Evolutionary conservation across 805 yeast species (phyloP).

Genomic region (Tetrapisispora phaffii): DNA sequence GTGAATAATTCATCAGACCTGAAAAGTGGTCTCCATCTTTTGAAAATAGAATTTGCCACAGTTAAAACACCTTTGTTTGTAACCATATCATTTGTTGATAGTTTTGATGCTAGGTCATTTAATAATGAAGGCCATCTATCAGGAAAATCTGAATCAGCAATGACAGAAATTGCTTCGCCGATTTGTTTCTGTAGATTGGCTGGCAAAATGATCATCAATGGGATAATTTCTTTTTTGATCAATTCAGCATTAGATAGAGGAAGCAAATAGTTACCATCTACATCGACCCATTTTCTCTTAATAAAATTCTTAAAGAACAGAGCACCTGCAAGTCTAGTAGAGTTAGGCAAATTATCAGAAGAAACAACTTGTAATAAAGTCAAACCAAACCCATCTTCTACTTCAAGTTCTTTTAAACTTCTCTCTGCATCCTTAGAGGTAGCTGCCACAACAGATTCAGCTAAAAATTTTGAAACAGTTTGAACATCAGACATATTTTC

Average conservation of each 20-base stretch:
- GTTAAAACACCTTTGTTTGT: slow-evolving; percentile 76
- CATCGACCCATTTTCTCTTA: slow-evolving; percentile 81
- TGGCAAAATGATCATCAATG: slow-evolving; percentile 79
- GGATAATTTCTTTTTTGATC: slow-evolving; percentile 68
- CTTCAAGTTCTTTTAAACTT: slow-evolving; percentile 52
- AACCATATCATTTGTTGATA: slow-evolving; percentile 55
- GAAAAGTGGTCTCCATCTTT: slow-evolving; percentile 92
- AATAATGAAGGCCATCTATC: slow-evolving; percentile 73
- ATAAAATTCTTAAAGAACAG: slow-evolving; percentile 82
- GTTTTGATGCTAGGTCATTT: slow-evolving; percentile 59
- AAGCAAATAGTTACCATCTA: slow-evolving; percentile 68
- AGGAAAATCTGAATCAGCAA: slow-evolving; percentile 95
- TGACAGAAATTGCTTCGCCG: slow-evolving; percentile 85
- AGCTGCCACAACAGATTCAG: slow-evolving; percentile 55
- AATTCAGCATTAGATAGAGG: slow-evolving; percentile 50
- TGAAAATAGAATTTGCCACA: slow-evolving; percentile 93
- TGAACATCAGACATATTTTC: slow-evolving; percentile 46
- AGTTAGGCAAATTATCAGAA: slow-evolving; percentile 38
- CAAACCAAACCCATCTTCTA: slow-evolving; percentile 63
- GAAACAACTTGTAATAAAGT: slow-evolving; percentile 72
- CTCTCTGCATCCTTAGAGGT: slow-evolving; percentile 61
- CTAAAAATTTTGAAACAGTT: slow-evolving; percentile 44
- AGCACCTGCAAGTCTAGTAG: slow-evolving; percentile 78
- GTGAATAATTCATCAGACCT: slow-evolving; percentile 80
- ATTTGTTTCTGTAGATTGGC: slow-evolving; percentile 78